Conservation (phyloP, 345 rosid genomes). For the Eucalyptus pauciflora region DNA sequence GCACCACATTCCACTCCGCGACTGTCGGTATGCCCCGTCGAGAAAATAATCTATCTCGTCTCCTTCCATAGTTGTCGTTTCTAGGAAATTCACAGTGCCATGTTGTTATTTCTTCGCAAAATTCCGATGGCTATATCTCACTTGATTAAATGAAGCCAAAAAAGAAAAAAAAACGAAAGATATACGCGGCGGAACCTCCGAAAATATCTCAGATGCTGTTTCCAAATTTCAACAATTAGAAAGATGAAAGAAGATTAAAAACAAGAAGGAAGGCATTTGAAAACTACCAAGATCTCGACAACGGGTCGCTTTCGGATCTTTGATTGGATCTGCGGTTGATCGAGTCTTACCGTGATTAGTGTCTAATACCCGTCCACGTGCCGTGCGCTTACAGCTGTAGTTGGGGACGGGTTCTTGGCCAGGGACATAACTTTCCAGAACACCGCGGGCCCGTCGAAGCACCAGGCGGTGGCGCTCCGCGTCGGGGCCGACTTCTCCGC, state of each 20-base stretch:
- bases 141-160: not conserved
- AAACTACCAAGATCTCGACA: not conserved
- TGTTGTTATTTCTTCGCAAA: not conserved
- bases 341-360: not conserved
- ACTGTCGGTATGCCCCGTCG: conserved; percentile 19
- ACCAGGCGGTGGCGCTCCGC: conserved; percentile 76
- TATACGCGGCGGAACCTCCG: not conserved
- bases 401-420: conserved; percentile 64
- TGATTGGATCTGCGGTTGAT: not conserved
- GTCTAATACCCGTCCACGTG: not conserved
- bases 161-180: not conserved
- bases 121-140: not conserved
- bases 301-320: not conserved
- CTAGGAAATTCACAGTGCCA: not conserved
- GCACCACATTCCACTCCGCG: conserved; percentile 83
- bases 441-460: conserved; percentile 71
- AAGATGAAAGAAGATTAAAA: not conserved
- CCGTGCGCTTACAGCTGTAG: conserved; percentile 31
- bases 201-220: not conserved
- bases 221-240: not conserved
- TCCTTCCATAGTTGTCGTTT: not conserved
- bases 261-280: not conserved
- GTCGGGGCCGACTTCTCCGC: conserved; percentile 57
- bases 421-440: conserved; percentile 61
- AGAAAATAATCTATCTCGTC: not conserved